These are phyloP conservation scores for Pleurotus eryngii DNA, from an alignment of 768 basidiomycete genomes.

Conservation along the genomic window DNA sequence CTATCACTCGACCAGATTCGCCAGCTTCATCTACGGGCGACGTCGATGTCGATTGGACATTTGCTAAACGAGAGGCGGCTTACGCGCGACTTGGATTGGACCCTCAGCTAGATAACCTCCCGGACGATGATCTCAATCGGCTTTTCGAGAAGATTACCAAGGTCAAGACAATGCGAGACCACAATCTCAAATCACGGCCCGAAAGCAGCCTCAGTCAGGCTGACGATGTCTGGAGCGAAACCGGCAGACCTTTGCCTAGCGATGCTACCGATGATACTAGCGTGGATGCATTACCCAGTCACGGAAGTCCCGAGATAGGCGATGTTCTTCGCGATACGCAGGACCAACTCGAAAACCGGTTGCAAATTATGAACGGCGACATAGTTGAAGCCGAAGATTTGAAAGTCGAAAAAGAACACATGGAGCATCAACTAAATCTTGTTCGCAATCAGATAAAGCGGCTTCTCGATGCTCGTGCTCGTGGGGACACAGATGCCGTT, in stretches of 20 bases:
- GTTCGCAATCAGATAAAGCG: constrained; percentile 82
- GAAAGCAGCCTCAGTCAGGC: constrained; percentile 86
- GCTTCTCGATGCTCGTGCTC: constrained; percentile 69
- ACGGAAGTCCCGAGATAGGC: constrained; percentile 64
- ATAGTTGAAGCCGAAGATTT: constrained; percentile 77
- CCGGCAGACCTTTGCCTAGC: constrained; percentile 74
- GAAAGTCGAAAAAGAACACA: constrained; percentile 87
- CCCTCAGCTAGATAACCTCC: constrained; percentile 86
- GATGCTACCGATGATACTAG: constrained; percentile 90
- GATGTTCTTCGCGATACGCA: constrained; percentile 69
- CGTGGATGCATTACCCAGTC: constrained; percentile 59
- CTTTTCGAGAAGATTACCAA: constrained; percentile 93
- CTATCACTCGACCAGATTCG: constrained; percentile 75
- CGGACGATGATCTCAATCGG: constrained; percentile 92
- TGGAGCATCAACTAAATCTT: constrained; percentile 83
- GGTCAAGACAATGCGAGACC: constrained; percentile 84
- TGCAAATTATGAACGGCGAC: constrained; percentile 53
- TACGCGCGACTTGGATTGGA: constrained; percentile 83
- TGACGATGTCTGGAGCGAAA: constrained; percentile 89
- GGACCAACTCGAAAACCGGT: constrained; percentile 68
- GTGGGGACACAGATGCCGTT: constrained; percentile 70
- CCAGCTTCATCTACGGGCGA: constrained; percentile 67
- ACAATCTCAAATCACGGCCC: constrained; percentile 75
- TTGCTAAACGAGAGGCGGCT: constrained; percentile 92
- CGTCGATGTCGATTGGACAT: constrained; percentile 94